A percentile compares a stretch with the other conserved stretches of the same genome.
Conservation (phyloP, 2,329 filamentous ascomycete genomes). For the Emydomyces testavorans region DNA sequence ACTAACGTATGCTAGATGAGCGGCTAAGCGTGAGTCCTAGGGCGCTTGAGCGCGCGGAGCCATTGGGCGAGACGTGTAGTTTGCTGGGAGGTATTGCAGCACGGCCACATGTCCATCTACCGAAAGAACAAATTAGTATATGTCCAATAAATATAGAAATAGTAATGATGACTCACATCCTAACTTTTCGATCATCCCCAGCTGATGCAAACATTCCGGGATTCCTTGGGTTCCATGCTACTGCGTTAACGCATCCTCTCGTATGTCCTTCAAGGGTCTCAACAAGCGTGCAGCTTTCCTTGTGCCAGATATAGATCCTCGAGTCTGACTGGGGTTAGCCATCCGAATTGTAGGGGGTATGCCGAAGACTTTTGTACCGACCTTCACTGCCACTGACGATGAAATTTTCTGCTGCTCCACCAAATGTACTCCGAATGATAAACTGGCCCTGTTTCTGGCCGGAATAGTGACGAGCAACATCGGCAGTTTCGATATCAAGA, state of each 20-base stretch:
- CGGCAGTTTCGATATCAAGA: slow-evolving; percentile 62
- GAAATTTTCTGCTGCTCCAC: slow-evolving; percentile 84
- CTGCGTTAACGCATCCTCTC: slow-evolving; percentile 68
- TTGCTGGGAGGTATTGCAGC: slow-evolving; percentile 21
- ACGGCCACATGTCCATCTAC: slow-evolving; percentile 31
- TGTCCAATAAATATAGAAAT: neutral
- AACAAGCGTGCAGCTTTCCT: slow-evolving; percentile 63
- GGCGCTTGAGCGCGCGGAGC: slow-evolving; percentile 32
- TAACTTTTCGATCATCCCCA: slow-evolving; percentile 73
- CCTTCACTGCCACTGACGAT: slow-evolving; percentile 86
- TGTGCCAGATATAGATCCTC: slow-evolving; percentile 80
- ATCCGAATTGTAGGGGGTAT: slow-evolving; percentile 2
- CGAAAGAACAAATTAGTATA: slow-evolving; percentile 7
- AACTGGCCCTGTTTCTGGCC: slow-evolving; percentile 65
- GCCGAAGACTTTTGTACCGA: slow-evolving; percentile 31
- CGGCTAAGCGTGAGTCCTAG: slow-evolving; percentile 30
- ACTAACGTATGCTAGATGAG: slow-evolving; percentile 9
- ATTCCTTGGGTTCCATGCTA: slow-evolving; percentile 77
- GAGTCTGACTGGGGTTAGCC: slow-evolving; percentile 41
- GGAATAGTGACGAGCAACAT: slow-evolving; percentile 60
- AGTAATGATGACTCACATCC: slow-evolving; percentile 54
- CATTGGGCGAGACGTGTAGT: slow-evolving; percentile 25
- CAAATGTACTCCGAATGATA: slow-evolving; percentile 73
- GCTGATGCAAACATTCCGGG: slow-evolving; percentile 79
- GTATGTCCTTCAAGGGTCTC: slow-evolving; percentile 65